These are phyloP conservation scores for Crithidia acanthocephali DNA, from an alignment of 208 protist genomes.

Conservation along the genomic window DNA sequence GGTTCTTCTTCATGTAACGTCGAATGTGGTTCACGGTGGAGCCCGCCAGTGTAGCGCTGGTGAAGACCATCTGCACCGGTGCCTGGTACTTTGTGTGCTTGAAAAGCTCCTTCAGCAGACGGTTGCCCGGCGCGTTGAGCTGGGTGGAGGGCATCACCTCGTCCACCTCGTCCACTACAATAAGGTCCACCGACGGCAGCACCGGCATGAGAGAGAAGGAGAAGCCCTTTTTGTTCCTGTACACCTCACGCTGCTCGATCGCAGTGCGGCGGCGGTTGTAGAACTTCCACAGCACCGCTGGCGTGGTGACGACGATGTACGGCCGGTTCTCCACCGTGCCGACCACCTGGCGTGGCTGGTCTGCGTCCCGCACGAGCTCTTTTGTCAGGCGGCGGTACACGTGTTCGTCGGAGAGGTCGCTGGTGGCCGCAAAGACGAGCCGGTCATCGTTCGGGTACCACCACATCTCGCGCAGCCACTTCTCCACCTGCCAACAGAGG, in stretches of 20 bases:
- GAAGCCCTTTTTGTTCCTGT: constrained; percentile 44
- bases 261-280: constrained; percentile 55
- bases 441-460: constrained; percentile 87
- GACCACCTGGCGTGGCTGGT: constrained; percentile 33
- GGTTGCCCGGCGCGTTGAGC: constrained; percentile 71
- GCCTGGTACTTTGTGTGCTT: constrained; percentile 87
- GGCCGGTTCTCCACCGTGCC: constrained; percentile 71
- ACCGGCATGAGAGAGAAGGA: constrained; percentile 78
- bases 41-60: constrained; percentile 83
- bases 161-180: constrained; percentile 91
- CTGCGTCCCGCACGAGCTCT: constrained; percentile 56
- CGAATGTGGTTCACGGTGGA: constrained; percentile 90
- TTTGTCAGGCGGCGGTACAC: constrained; percentile 82
- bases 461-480: constrained; percentile 90
- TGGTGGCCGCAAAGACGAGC: constrained; percentile 79
- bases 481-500: constrained; percentile 81
- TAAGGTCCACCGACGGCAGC: constrained; percentile 74
- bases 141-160: constrained; percentile 77
- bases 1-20: constrained; percentile 89
- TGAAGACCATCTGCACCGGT: constrained; percentile 88
- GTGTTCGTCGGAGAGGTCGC: constrained; percentile 48
- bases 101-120: constrained; percentile 85
- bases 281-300: constrained; percentile 78
- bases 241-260: constrained; percentile 50
- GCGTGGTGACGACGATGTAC: constrained; percentile 84